Conservation (phyloP, 106 monocot genomes). For the Dendrobium nobile region DNA sequence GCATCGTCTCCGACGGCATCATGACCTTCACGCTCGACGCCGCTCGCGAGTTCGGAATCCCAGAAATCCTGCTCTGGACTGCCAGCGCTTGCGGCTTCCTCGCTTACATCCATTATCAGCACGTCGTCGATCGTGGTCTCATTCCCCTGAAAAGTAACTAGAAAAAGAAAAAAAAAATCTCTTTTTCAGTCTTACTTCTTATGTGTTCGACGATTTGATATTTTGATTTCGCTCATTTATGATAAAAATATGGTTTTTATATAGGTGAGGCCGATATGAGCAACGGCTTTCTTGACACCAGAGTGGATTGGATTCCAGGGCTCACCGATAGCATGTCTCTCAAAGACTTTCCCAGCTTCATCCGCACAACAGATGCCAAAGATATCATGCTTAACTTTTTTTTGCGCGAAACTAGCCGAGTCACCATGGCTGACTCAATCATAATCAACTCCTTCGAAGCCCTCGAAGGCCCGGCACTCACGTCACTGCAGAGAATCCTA, state of each 20-base stretch:
- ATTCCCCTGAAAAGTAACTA: slow-evolving; percentile 4
- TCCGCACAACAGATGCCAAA: slow-evolving; percentile 39
- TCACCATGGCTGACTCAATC: not conserved
- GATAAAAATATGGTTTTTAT: not conserved
- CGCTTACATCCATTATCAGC: not conserved
- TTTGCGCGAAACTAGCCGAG: slow-evolving; percentile 9
- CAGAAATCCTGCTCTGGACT: not conserved
- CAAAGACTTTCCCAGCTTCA: slow-evolving; percentile 52
- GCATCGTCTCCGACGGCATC: slow-evolving; percentile 14
- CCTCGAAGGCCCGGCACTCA: slow-evolving; percentile 7
- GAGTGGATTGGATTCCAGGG: slow-evolving; percentile 13
- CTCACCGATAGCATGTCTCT: slow-evolving; percentile 15
- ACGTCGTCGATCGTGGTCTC: slow-evolving; percentile 3
- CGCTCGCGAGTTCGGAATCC: slow-evolving; percentile 5
- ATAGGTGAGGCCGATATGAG: slow-evolving; percentile 5
- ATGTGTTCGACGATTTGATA: not conserved
- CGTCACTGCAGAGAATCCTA: slow-evolving; percentile 7
- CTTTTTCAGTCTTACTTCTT: not conserved
- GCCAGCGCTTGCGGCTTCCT: slow-evolving; percentile 13
- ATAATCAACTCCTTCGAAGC: slow-evolving; percentile 25
- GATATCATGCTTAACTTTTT: slow-evolving; percentile 31
- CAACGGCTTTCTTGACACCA: slow-evolving; percentile 11
- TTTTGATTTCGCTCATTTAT: not conserved
- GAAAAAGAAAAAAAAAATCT: too few relatives aligned
- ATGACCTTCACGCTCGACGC: slow-evolving; percentile 21